Evolutionary conservation across 2,329 filamentous ascomycete genomes (phyloP), one percentile per base, ranked within the genome.

Genomic region (Curvularia sp.): DNA sequence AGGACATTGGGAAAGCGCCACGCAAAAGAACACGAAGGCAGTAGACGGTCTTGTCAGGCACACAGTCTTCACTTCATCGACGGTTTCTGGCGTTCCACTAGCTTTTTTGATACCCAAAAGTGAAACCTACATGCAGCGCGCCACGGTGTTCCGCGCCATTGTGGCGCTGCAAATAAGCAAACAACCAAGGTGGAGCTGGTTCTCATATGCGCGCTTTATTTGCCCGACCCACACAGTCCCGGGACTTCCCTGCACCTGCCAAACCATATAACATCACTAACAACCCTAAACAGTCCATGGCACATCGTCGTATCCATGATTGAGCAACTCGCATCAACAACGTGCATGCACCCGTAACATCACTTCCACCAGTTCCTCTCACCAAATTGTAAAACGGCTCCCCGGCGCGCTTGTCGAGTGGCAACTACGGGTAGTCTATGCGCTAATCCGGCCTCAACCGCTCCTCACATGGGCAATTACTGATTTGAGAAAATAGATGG

Each of bases 1-100:
- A 76, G 49, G 74, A 77, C 27, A 66, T 76, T 28, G 72, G 71
- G 41, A 70, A 52, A 32, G n/a, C 27, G n/a, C 52, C 57, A 39
- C 57, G 61, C 48, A 59, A 41, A 38, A 47, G 53, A 36, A 34
- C 39, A 25, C 42, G 43, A n/a, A 57, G 27, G 43, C 43, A 48
- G 36, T 56, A 41, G 36, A 43, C 28, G 18, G 21, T 3, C 27
- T 9, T 45, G 18, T 12, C 49, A 34, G 27, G 2, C 13, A 34
- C 28, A 21, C 10, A 27, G 3, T 52, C 10, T 25, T 36, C 28
- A 13, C 15, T 28, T 18, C n/a, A 8, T 43, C 28, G 2, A 30
- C 9, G 15, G 23, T 28, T 43, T 52, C 28, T 15, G n/a, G 23
- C 13, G 21, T 27, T 5, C 21, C 4, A 25, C 19, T 18, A n/a